phyloP scores from a whole-genome alignment of 164 flowering plant genomes.

The Santalum album region DNA sequence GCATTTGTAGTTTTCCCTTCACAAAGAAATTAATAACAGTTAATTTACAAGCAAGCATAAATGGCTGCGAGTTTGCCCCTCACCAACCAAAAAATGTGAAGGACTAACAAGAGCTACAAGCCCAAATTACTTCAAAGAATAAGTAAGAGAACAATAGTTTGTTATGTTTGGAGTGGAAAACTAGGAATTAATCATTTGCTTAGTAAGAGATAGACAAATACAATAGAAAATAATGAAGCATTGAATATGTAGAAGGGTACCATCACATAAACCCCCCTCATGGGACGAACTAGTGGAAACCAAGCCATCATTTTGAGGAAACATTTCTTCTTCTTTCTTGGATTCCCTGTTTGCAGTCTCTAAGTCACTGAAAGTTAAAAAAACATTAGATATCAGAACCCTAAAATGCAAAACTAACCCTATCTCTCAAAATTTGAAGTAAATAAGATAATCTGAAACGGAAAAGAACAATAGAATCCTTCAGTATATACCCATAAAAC shows the following conservation, averaged over 20 bases:
- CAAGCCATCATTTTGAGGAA: slow-evolving; percentile 3
- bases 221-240: neutral
- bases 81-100: too few species aligned
- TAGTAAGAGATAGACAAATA: neutral
- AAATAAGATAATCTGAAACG: too few species aligned
- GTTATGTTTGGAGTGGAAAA: neutral
- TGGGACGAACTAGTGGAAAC: slow-evolving; percentile 1
- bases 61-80: neutral
- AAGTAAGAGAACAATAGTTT: too few species aligned
- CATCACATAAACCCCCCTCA: slow-evolving; percentile 5
- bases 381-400: neutral
- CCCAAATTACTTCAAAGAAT: too few species aligned
- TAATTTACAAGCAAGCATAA: neutral
- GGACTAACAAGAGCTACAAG: too few species aligned
- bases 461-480: too few species aligned
- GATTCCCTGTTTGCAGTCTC: slow-evolving; percentile 1
- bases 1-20: slow-evolving; percentile 15
- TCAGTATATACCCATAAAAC: too few species aligned
- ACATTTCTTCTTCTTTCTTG: slow-evolving; percentile 1
- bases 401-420: neutral
- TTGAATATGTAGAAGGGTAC: slow-evolving; percentile 3
- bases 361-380: slow-evolving; percentile 9
- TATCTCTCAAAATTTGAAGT: too few species aligned
- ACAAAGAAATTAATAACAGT: neutral
- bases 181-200: neutral